Evolutionary conservation across 1,139 yeast species (phyloP), one percentile per base, ranked within the genome.

Genomic region (Hansenula anomala): DNA sequence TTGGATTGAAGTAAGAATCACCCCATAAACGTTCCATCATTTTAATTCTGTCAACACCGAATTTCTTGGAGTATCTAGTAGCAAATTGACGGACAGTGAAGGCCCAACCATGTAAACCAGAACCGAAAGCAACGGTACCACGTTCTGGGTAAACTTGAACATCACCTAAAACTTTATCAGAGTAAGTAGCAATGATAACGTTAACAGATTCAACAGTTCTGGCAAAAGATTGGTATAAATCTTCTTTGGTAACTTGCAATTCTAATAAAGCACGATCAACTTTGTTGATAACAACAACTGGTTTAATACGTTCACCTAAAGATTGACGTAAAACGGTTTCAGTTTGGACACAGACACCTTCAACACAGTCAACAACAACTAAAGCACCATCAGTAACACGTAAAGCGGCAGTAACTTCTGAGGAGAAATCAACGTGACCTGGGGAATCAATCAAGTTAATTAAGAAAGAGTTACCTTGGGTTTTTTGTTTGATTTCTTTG

Each of bases 91-190:
- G 89, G 67, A 92, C 84, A 63, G 98, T 92, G 92, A 92, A 92
- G 69, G 97, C 97, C 98, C 98, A 92, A 74, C 98, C 98, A 83
- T 92, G 98, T 67, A 92, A 80, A 84, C 97, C 98, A 72, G 98
- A 92, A 78, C 96, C 97, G 75, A 92, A 92, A 57, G 98, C 98
- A 67, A 92, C 97, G 72, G 97, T 92, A 78, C 98, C 98, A 70
- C 74, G 74, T 71, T 92, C 95, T 73, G 98, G 98, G 95, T 83
- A 90, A 58, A 92, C 98, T 80, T 90, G 97, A 64, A 79, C 83
- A 65, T 92, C 98, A 78, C 97, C 98, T 55, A 90, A 73, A 51
- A 79, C 71, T 73, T 79, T 77, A 71, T 92, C 98, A 64, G 81
- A 75, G 76, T 92, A 92, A 63, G 97, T 92, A 55, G 98, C 79